A percentile compares a stretch with the other conserved stretches of the same genome.
These are phyloP conservation scores for Debaryomycetaceae sp. DNA, from an alignment of 1,139 yeast genomes.

Conservation along the genomic window DNA sequence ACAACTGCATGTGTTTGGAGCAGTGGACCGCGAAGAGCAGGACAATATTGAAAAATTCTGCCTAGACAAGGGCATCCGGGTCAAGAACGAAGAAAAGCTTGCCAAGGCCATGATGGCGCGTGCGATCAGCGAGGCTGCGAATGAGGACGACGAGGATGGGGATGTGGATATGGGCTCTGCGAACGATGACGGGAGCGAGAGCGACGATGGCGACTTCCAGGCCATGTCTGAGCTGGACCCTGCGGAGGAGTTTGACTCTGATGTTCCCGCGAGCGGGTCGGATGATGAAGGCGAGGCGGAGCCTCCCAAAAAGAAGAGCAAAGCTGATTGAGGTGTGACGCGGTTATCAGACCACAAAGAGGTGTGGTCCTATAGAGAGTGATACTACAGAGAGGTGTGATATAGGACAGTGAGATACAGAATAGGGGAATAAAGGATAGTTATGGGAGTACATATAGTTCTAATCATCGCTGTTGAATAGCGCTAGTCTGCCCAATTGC, in stretches of 20 bases:
- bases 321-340: conserved; percentile 10
- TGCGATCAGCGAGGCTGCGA: conserved; percentile 63
- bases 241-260: conserved; percentile 84
- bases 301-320: conserved; percentile 38
- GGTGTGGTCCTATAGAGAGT: too few relatives aligned
- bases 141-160: conserved; percentile 51
- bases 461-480: too few relatives aligned
- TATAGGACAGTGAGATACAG: too few relatives aligned
- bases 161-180: conserved; percentile 69
- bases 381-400: too few relatives aligned
- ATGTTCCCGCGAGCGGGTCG: conserved; percentile 37
- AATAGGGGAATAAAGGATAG: too few relatives aligned
- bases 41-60: conserved; percentile 65
- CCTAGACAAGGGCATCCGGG: conserved; percentile 63
- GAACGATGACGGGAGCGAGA: conserved; percentile 57
- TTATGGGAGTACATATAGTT: too few relatives aligned
- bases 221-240: conserved; percentile 58
- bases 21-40: conserved; percentile 86
- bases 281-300: conserved; percentile 26
- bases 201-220: conserved; percentile 59
- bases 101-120: conserved; percentile 73
- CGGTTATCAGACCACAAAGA: too few relatives aligned
- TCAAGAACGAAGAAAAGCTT: conserved; percentile 82
- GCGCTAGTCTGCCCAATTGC: too few relatives aligned
- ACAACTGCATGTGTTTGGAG: conserved; percentile 75